These are phyloP conservation scores for Alternaria alternata DNA, from an alignment of 2,329 filamentous ascomycete genomes.

Conservation along the genomic window DNA sequence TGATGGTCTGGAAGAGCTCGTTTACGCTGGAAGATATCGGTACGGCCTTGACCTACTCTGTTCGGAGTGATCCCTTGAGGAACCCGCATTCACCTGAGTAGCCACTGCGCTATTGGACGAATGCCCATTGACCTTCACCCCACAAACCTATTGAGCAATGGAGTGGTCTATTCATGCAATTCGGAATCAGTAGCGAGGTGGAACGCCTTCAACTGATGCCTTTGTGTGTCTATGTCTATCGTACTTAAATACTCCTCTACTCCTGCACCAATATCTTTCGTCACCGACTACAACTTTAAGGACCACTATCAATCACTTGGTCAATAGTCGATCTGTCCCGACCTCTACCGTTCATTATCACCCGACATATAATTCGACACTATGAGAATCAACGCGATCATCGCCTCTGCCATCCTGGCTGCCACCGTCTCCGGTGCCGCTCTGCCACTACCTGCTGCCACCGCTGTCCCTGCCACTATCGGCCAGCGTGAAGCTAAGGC, in stretches of 20 bases:
- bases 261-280: conserved; percentile 10
- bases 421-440: conserved; percentile 52
- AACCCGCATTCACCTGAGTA: conserved; percentile 21
- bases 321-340: conserved; percentile 16
- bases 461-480: conserved; percentile 14
- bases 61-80: conserved; percentile 19
- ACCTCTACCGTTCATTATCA: conserved; percentile 27
- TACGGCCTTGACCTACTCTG: conserved; percentile 11
- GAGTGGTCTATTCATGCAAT: conserved; percentile 31
- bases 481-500: conserved; percentile 15
- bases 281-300: conserved; percentile 21
- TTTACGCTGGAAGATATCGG: neutral
- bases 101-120: conserved; percentile 18
- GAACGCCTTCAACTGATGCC: neutral
- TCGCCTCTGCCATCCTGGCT: conserved; percentile 53
- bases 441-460: conserved; percentile 44
- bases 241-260: conserved; percentile 18
- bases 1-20: conserved; percentile 12
- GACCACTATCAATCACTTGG: conserved; percentile 13
- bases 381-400: conserved; percentile 60
- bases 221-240: conserved; percentile 13
- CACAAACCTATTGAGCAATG: conserved; percentile 21
- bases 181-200: conserved; percentile 5
- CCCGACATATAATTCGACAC: conserved; percentile 30
- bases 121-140: conserved; percentile 17